Evolutionary conservation across 805 yeast species (phyloP).

Genomic region (Candida palmyrensis): DNA sequence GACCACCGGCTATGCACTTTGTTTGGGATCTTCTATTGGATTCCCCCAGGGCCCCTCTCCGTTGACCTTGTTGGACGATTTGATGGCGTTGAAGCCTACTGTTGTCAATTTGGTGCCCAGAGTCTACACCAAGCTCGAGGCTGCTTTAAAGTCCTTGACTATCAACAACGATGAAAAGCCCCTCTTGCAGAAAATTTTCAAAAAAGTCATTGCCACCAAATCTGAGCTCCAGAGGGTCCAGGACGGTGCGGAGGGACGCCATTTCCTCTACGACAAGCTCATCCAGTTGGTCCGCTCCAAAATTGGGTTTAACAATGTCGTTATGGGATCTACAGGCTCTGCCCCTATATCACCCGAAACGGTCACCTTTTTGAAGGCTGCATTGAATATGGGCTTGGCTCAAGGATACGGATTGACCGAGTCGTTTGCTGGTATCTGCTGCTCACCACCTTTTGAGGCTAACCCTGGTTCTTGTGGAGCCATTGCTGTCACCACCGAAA

Average conservation of each 20-base stretch:
- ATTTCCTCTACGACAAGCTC: conserved; percentile 28
- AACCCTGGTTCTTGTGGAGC: conserved; percentile 26
- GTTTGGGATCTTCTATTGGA: conserved; percentile 47
- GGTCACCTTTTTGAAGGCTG: conserved; percentile 55
- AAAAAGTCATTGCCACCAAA: conserved; percentile 16
- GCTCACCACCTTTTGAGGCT: conserved; percentile 38
- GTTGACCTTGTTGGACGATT: conserved; percentile 23
- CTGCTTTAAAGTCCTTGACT: conserved; percentile 19
- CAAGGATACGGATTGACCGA: conserved; percentile 81
- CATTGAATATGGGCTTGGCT: conserved; percentile 49
- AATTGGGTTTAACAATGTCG: conserved; percentile 27
- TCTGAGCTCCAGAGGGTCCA: conserved; percentile 26
- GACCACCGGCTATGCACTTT: conserved; percentile 37
- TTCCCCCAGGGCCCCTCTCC: conserved; percentile 36
- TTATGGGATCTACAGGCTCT: conserved; percentile 40
- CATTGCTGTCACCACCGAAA: conserved; percentile 49
- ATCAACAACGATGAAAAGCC: conserved; percentile 8
- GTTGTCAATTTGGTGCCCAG: conserved; percentile 33
- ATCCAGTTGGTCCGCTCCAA: conserved; percentile 30
- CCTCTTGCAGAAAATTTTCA: conserved; percentile 14
- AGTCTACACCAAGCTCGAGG: conserved; percentile 30
- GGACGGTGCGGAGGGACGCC: conserved; percentile 33
- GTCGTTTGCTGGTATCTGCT: conserved; percentile 51
- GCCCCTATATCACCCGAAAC: conserved; percentile 69
- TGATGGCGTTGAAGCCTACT: conserved; percentile 22